Percentiles rank a stretch among this genome's conserved stretches.
Evolutionary conservation across 257 asterid genomes (phyloP).

Genomic region (Solanum lignicaule): DNA sequence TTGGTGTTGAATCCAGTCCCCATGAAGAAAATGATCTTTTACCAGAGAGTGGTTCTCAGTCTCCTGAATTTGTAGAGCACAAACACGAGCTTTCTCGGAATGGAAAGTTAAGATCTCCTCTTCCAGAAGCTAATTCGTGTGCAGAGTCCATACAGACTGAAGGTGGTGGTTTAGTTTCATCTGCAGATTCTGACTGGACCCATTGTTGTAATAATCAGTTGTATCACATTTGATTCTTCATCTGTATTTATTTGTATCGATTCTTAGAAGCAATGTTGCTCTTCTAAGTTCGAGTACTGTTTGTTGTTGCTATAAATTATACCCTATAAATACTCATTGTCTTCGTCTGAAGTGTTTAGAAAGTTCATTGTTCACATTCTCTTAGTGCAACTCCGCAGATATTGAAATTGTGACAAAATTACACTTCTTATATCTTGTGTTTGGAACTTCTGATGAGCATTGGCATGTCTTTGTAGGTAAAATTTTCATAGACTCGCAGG

Average conservation of each 20-base stretch:
- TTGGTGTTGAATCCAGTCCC: not conserved
- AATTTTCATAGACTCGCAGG: not conserved
- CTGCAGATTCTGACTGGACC: constrained; percentile 72
- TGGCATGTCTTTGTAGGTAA: not conserved
- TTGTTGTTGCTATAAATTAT: not conserved
- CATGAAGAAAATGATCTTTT: constrained; percentile 8
- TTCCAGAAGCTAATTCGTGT: constrained; percentile 4
- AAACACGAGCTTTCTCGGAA: constrained; percentile 30
- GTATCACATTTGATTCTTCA: constrained; percentile 16
- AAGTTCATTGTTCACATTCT: not conserved
- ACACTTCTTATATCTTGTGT: not conserved
- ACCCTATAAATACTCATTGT: not conserved
- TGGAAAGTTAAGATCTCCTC: constrained; percentile 16
- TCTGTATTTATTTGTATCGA: not conserved
- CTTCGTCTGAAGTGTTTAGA: not conserved
- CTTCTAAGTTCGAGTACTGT: not conserved
- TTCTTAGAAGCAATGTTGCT: not conserved
- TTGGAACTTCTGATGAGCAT: not conserved
- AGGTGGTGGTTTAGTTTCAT: constrained; percentile 55
- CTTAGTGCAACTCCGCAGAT: not conserved
- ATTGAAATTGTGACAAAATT: not conserved
- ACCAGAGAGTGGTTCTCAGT: constrained; percentile 7
- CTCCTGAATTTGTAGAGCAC: constrained; percentile 38
- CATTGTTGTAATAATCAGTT: constrained; percentile 21
- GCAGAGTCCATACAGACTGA: constrained; percentile 75